These are phyloP conservation scores for Epicoccum sorghinum DNA, from an alignment of 2,329 filamentous ascomycete species.

Conservation along the genomic window DNA sequence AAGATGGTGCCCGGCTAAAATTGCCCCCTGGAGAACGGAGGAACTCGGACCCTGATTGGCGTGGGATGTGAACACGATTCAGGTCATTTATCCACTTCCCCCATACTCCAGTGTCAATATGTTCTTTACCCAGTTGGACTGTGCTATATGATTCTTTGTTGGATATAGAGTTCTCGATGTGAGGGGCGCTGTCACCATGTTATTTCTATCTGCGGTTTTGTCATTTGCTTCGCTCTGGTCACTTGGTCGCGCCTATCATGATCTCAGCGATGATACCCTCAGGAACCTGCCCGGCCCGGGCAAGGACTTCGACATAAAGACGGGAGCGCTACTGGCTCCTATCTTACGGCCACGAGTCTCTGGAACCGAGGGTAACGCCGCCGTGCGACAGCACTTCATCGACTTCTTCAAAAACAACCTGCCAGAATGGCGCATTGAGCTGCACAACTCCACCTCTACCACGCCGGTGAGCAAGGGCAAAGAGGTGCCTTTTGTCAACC, in stretches of 20 bases:
- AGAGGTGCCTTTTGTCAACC: slow-evolving; percentile 82
- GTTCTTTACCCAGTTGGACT: slow-evolving; percentile 9
- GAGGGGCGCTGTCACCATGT: slow-evolving; percentile 20
- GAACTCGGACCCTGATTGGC: slow-evolving; percentile 2
- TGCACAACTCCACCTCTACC: slow-evolving; percentile 85
- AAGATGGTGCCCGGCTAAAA: slow-evolving; percentile 28
- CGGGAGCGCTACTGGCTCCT: slow-evolving; percentile 78
- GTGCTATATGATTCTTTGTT: slow-evolving; percentile 4
- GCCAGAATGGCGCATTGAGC: slow-evolving; percentile 78
- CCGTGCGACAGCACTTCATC: slow-evolving; percentile 81
- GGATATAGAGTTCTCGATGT: slow-evolving; percentile 15
- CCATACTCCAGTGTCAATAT: slow-evolving; percentile 13
- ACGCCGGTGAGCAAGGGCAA: slow-evolving; percentile 78
- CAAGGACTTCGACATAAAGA: slow-evolving; percentile 79
- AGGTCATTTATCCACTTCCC: neutral
- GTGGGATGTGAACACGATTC: slow-evolving; percentile 30
- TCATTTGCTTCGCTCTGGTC: slow-evolving; percentile 33
- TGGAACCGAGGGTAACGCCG: slow-evolving; percentile 77
- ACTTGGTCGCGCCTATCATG: slow-evolving; percentile 57
- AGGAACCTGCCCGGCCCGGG: slow-evolving; percentile 71
- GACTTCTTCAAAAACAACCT: slow-evolving; percentile 80
- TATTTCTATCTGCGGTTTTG: slow-evolving; percentile 29
- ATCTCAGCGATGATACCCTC: slow-evolving; percentile 77
- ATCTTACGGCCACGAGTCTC: slow-evolving; percentile 88
- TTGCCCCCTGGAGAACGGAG: slow-evolving; percentile 16